Evolutionary conservation across 2,329 filamentous ascomycete species (phyloP).

Genomic region (Xylaria sp.): DNA sequence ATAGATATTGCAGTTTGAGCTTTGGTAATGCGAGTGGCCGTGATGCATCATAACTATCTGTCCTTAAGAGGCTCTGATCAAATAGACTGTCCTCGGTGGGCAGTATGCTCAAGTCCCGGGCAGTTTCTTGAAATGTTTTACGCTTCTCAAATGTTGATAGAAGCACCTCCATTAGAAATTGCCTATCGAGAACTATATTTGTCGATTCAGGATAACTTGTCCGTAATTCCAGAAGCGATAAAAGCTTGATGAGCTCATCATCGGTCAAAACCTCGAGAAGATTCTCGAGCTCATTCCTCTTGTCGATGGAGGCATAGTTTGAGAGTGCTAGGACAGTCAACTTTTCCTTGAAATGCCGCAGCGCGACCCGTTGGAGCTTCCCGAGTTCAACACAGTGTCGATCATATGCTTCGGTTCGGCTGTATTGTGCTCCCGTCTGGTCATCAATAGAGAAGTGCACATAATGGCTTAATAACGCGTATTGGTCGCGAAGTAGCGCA

Average conservation of each 20-base stretch:
- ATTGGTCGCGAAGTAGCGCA: conserved; percentile 82
- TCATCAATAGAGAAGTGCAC: conserved; percentile 91
- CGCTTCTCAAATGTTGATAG: conserved; percentile 79
- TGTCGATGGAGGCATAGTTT: conserved; percentile 89
- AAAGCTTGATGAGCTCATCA: conserved; percentile 76
- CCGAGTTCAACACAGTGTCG: conserved; percentile 80
- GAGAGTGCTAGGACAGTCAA: conserved; percentile 90
- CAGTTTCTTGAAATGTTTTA: conserved; percentile 83
- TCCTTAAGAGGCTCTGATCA: conserved; percentile 79
- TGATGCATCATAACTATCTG: conserved; percentile 88
- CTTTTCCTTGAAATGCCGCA: conserved; percentile 89
- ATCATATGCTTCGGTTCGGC: conserved; percentile 78
- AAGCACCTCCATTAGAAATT: conserved; percentile 76
- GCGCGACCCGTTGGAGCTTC: conserved; percentile 79
- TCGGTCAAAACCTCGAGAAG: conserved; percentile 80
- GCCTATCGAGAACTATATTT: conserved; percentile 70
- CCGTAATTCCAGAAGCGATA: conserved; percentile 78
- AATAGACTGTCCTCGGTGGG: conserved; percentile 88
- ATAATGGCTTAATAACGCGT: conserved; percentile 84
- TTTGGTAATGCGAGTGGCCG: conserved; percentile 91
- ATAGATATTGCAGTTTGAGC: conserved; percentile 93
- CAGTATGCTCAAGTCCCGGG: conserved; percentile 76
- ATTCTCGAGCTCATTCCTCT: conserved; percentile 79
- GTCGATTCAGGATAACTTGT: conserved; percentile 82
- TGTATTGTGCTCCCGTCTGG: conserved; percentile 82